These are phyloP conservation scores for Kwoniella europaea DNA, from an alignment of 768 basidiomycete species.

Conservation along the genomic window DNA sequence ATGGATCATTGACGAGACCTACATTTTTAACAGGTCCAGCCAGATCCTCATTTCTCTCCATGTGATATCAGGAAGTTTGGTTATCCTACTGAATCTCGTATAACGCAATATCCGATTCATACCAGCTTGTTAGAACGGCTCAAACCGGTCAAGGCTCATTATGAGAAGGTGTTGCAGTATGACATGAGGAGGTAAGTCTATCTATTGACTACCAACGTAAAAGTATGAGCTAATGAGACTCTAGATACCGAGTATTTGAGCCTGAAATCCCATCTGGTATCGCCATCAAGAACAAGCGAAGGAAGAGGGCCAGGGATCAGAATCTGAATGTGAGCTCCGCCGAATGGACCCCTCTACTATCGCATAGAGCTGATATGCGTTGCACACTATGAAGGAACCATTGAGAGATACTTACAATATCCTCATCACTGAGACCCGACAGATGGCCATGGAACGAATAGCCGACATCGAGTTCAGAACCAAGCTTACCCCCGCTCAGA, in stretches of 20 bases:
- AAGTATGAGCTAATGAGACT: not conserved
- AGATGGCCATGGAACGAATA: constrained; percentile 33
- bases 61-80: constrained; percentile 34
- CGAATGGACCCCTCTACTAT: not conserved
- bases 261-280: constrained; percentile 54
- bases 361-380: not conserved
- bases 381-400: constrained; percentile 35
- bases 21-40: constrained; percentile 55
- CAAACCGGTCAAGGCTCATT: constrained; percentile 49
- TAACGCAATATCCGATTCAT: constrained; percentile 34
- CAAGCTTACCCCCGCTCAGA: constrained; percentile 30
- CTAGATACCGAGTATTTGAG: constrained; percentile 53
- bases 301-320: constrained; percentile 51
- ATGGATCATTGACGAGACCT: too few relatives aligned
- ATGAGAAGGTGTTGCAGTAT: constrained; percentile 44
- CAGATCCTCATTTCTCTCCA: constrained; percentile 51
- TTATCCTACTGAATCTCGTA: constrained; percentile 42
- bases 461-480: constrained; percentile 30
- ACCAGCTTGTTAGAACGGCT: constrained; percentile 34
- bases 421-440: constrained; percentile 36
- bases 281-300: constrained; percentile 47
- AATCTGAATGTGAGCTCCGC: constrained; percentile 49
- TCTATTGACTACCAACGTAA: not conserved
- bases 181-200: constrained; percentile 50
- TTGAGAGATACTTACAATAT: constrained; percentile 46